phyloP scores from a whole-genome alignment of 768 basidiomycete genomes.

The Kwoniella heveanensis region DNA sequence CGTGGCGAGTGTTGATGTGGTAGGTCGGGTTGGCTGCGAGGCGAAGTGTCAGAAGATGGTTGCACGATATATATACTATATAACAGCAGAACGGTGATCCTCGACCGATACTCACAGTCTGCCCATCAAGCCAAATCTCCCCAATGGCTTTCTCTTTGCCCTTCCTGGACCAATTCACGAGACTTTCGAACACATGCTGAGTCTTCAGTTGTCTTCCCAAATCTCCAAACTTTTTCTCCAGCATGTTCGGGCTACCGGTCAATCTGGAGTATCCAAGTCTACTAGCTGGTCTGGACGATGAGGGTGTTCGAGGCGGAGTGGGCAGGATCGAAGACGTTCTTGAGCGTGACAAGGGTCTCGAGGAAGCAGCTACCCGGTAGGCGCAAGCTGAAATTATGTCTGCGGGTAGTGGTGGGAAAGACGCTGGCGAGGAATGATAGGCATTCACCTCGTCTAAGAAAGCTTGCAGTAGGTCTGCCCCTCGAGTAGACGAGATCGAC shows the following conservation, averaged over 20 bases:
- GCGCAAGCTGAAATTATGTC: conserved; percentile 37
- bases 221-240: conserved; percentile 35
- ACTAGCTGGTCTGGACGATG: conserved; percentile 14
- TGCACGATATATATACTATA: neutral
- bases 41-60: neutral
- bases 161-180: conserved; percentile 30
- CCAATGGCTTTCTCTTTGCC: conserved; percentile 45
- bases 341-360: conserved; percentile 1
- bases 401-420: conserved; percentile 35
- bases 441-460: conserved; percentile 43
- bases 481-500: conserved; percentile 53
- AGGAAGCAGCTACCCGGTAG: conserved; percentile 32
- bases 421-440: conserved; percentile 26
- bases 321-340: conserved; percentile 23
- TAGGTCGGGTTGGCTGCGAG: conserved; percentile 45
- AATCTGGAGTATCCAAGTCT: neutral
- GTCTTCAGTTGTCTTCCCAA: conserved; percentile 29
- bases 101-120: conserved; percentile 42
- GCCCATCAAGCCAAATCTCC: conserved; percentile 54
- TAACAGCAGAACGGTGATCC: neutral
- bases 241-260: conserved; percentile 9
- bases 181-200: conserved; percentile 40
- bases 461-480: conserved; percentile 39
- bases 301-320: conserved; percentile 34
- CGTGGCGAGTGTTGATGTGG: conserved; percentile 47